Percentiles rank a stretch among this genome's conserved stretches.
These are phyloP conservation scores for Scleroderma citrinum DNA, from an alignment of 768 basidiomycete genomes.

Conservation along the genomic window DNA sequence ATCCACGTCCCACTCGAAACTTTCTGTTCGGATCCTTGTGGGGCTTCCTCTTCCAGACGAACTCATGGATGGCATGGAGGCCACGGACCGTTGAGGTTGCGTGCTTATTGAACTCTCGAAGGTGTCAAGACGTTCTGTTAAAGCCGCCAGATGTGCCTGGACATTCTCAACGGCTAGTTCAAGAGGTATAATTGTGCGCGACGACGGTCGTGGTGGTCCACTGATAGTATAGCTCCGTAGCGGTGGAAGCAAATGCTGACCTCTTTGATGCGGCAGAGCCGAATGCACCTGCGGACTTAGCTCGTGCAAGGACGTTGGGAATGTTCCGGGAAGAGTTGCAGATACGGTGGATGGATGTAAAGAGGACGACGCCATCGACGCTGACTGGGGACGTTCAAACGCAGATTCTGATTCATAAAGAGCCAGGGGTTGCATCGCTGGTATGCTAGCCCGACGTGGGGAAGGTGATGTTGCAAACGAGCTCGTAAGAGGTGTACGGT, in stretches of 20 bases:
- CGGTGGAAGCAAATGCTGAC: slow-evolving; percentile 28
- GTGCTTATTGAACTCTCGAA: slow-evolving; percentile 41
- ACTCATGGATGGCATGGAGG: slow-evolving; percentile 35
- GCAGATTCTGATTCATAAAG: slow-evolving; percentile 68
- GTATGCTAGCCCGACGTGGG: slow-evolving; percentile 39
- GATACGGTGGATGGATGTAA: slow-evolving; percentile 32
- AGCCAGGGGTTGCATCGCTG: slow-evolving; percentile 67
- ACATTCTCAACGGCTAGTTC: slow-evolving; percentile 77
- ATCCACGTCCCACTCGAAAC: slow-evolving; percentile 59
- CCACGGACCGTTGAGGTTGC: slow-evolving; percentile 32
- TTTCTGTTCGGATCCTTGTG: slow-evolving; percentile 22
- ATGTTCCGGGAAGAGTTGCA: slow-evolving; percentile 33
- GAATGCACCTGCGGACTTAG: slow-evolving; percentile 34
- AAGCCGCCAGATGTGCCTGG: slow-evolving; percentile 75
- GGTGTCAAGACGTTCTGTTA: slow-evolving; percentile 76
- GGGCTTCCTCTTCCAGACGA: slow-evolving; percentile 41
- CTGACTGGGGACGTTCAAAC: slow-evolving; percentile 46
- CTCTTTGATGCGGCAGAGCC: slow-evolving; percentile 31
- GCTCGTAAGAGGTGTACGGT: slow-evolving; percentile 70
- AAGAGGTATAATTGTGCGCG: slow-evolving; percentile 35
- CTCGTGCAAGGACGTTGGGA: slow-evolving; percentile 37
- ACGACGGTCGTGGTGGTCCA: slow-evolving; percentile 38
- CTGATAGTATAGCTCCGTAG: slow-evolving; percentile 31
- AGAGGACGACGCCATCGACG: slow-evolving; percentile 33
- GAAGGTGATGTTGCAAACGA: slow-evolving; percentile 56